Evolutionary conservation across 139 green algal genomes (phyloP), one percentile per base, ranked within the genome.

Genomic region (Pedinophyceae sp.): DNA sequence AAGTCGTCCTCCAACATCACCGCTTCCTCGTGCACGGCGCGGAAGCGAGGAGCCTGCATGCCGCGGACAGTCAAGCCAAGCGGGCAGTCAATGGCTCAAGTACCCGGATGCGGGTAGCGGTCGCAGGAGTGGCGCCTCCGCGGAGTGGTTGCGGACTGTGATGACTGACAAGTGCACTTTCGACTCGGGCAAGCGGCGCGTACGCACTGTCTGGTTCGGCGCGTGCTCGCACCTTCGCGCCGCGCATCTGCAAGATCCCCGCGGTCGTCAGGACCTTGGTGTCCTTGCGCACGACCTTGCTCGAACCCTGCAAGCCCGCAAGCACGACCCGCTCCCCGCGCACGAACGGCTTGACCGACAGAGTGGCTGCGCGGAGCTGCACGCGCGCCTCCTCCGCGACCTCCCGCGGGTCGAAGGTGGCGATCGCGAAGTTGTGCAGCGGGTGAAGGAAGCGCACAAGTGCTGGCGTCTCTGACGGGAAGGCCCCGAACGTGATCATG

Each of bases 1-100:
- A 94, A 94, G 69, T 95, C 86, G 18, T 86, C 87, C 58, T 95
- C 86, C 56, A 95, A 66, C 64, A 82, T 81, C 16, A 90, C 58
- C 17, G 91, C 45, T 62, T 94, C 86, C 59, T 93, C 88, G 57
- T 95, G 82, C 55, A 93, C 75, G 1, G 86, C 77, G 15, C 85
- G 81, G 72, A 62, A 75, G 1, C 67, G 34, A 43, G 34, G 34
- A n/a, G n/a, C n/a, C n/a, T n/a, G n/a, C n/a, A n/a, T n/a, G n/a
- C n/a, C n/a, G n/a, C n/a, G n/a, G n/a, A n/a, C n/a, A n/a, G n/a
- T n/a, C n/a, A n/a, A n/a, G n/a, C n/a, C n/a, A n/a, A n/a, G n/a
- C n/a, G n/a, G n/a, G n/a, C n/a, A n/a, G n/a, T n/a, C n/a, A n/a
- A n/a, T n/a, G n/a, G n/a, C n/a, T n/a, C n/a, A n/a, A n/a, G n/a